Evolutionary conservation across 306 rosid species (phyloP).

Genomic region (Fragaria nilgerrensis): DNA sequence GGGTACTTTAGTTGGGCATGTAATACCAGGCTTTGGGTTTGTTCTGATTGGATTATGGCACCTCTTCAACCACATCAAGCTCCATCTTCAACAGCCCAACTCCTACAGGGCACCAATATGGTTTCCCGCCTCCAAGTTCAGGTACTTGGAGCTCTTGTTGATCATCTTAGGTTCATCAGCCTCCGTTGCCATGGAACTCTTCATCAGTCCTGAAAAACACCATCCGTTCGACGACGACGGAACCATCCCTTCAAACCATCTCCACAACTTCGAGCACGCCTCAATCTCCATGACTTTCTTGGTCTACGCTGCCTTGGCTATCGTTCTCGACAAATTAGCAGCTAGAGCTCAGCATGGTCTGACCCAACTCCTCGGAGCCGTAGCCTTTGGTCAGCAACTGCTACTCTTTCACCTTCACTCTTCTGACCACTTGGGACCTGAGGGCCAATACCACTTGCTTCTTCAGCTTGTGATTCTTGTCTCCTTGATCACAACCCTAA

Average conservation of each 20-base stretch:
- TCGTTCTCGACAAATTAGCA: constrained; percentile 44
- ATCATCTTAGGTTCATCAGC: constrained; percentile 46
- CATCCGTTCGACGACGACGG: constrained; percentile 70
- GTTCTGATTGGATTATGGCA: constrained; percentile 78
- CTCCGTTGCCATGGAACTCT: constrained; percentile 76
- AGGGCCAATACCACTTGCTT: constrained; percentile 77
- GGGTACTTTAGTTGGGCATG: constrained; percentile 82
- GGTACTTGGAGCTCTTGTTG: constrained; percentile 53
- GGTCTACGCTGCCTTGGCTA: constrained; percentile 44
- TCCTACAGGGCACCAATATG: constrained; percentile 50
- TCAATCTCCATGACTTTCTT: constrained; percentile 60
- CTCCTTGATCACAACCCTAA: constrained; percentile 44
- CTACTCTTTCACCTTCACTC: constrained; percentile 79
- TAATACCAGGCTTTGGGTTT: constrained; percentile 80
- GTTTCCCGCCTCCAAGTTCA: constrained; percentile 58
- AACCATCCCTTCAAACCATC: constrained; percentile 79
- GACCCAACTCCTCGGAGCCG: constrained; percentile 52
- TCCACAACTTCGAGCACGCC: constrained; percentile 82
- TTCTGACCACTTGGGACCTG: constrained; percentile 73
- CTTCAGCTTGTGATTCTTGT: constrained; percentile 44
- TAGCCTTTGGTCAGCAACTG: constrained; percentile 68
- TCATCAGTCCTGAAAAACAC: constrained; percentile 62
- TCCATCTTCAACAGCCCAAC: constrained; percentile 41
- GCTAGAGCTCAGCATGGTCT: constrained; percentile 22
- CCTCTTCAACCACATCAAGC: constrained; percentile 71